Evolutionary conservation across 306 rosid species (phyloP).

Genomic region (Glycyrrhiza uralensis): DNA sequence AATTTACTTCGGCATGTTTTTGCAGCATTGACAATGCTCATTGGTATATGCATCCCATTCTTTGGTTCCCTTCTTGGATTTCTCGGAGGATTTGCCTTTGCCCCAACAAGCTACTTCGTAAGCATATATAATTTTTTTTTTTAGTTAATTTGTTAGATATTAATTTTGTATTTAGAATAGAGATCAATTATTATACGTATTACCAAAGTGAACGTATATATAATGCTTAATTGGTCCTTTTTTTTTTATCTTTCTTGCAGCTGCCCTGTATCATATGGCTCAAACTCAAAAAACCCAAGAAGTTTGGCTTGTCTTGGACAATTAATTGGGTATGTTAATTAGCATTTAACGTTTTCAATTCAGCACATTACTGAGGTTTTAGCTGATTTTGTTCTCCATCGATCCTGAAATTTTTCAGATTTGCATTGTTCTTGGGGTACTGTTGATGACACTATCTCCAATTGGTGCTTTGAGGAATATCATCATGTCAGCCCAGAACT

Average conservation of each 20-base stretch:
- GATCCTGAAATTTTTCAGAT: conserved; percentile 31
- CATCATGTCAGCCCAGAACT: conserved; percentile 43
- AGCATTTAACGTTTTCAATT: not conserved
- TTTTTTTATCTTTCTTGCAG: conserved; percentile 32
- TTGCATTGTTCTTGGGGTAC: conserved; percentile 54
- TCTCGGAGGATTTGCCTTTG: conserved; percentile 86
- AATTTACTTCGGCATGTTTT: not conserved
- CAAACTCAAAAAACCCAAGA: conserved; percentile 50
- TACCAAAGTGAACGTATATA: too few relatives aligned
- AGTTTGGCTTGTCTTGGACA: conserved; percentile 57
- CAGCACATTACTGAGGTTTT: not conserved
- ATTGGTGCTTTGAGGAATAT: conserved; percentile 69
- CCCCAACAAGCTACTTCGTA: conserved; percentile 79
- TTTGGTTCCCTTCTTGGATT: conserved; percentile 86
- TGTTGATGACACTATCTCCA: conserved; percentile 67
- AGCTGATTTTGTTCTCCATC: not conserved
- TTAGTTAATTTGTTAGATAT: too few relatives aligned
- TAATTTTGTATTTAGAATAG: too few relatives aligned
- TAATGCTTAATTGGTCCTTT: too few relatives aligned
- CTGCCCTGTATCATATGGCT: conserved; percentile 92
- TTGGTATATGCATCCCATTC: conserved; percentile 70
- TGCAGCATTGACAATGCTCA: conserved; percentile 58
- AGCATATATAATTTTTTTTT: not conserved
- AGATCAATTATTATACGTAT: too few relatives aligned
- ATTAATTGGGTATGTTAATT: conserved; percentile 58